Evolutionary conservation across 2,329 filamentous ascomycete species (phyloP).

Genomic region (Talaromyces sp.): DNA sequence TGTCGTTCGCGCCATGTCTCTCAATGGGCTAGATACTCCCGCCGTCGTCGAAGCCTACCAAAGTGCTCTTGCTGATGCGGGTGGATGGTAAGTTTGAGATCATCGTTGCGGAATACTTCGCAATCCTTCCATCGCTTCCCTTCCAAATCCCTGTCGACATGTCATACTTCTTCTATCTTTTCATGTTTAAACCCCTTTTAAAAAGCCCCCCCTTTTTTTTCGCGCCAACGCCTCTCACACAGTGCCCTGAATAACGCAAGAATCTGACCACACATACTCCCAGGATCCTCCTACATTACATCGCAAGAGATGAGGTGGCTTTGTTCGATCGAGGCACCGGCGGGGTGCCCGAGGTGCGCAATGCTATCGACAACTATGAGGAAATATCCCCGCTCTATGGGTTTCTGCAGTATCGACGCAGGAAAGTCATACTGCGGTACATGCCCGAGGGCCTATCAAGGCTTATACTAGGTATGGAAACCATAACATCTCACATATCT

Average conservation of each 20-base stretch:
- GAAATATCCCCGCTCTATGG: conserved; percentile 90
- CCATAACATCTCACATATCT: neutral
- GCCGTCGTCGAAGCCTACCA: conserved; percentile 84
- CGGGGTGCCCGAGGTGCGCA: conserved; percentile 81
- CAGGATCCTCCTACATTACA: conserved; percentile 95
- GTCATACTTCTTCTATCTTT: conserved; percentile 4
- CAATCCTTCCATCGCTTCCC: neutral
- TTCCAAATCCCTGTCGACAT: neutral
- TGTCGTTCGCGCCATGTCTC: conserved; percentile 69
- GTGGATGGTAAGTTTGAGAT: conserved; percentile 79
- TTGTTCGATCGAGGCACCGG: conserved; percentile 75
- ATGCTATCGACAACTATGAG: conserved; percentile 74
- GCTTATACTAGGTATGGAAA: conserved; percentile 80
- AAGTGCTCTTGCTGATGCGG: conserved; percentile 75
- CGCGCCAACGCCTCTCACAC: conserved; percentile 7
- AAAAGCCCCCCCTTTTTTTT: neutral
- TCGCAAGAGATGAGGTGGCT: conserved; percentile 82
- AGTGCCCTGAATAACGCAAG: neutral
- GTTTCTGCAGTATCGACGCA: conserved; percentile 83
- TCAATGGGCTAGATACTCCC: conserved; percentile 87
- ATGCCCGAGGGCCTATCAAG: conserved; percentile 88
- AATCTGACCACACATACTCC: conserved; percentile 5
- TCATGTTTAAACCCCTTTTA: too few relatives aligned
- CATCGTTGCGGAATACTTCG: neutral
- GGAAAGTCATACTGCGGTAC: conserved; percentile 91